A percentile compares a stretch with the other conserved stretches of the same genome.
Conservation (phyloP, 306 rosid genomes). For the Dryas alaskensis region DNA sequence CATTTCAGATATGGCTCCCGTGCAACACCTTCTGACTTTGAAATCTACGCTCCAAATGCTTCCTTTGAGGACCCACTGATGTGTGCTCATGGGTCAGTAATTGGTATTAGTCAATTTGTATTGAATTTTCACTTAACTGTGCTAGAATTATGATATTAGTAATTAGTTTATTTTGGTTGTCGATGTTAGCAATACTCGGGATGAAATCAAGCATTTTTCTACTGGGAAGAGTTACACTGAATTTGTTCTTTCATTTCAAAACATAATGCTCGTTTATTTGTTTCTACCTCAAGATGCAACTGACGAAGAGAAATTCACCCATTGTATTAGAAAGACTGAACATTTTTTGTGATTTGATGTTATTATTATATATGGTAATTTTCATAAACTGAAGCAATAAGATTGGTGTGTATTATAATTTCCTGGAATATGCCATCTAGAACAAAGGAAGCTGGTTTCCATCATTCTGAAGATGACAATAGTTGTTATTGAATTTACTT, state of each 20-base stretch:
- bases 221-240: background rate
- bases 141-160: background rate
- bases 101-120: background rate
- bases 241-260: background rate
- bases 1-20: constrained; percentile 61
- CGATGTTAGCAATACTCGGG: background rate
- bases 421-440: background rate
- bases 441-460: background rate
- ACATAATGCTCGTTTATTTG: too few species aligned
- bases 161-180: background rate
- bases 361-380: background rate
- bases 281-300: background rate
- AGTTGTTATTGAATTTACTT: background rate
- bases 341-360: background rate
- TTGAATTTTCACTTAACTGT: background rate
- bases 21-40: constrained; percentile 67
- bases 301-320: background rate
- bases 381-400: background rate
- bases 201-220: background rate
- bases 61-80: constrained; percentile 88
- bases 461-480: background rate
- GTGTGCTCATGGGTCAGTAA: constrained; percentile 61
- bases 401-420: background rate
- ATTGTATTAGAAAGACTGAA: too few species aligned
- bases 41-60: constrained; percentile 65